Evolutionary conservation across 1,139 yeast genomes (phyloP).

Genomic region (Diutina pseudorugosa): DNA sequence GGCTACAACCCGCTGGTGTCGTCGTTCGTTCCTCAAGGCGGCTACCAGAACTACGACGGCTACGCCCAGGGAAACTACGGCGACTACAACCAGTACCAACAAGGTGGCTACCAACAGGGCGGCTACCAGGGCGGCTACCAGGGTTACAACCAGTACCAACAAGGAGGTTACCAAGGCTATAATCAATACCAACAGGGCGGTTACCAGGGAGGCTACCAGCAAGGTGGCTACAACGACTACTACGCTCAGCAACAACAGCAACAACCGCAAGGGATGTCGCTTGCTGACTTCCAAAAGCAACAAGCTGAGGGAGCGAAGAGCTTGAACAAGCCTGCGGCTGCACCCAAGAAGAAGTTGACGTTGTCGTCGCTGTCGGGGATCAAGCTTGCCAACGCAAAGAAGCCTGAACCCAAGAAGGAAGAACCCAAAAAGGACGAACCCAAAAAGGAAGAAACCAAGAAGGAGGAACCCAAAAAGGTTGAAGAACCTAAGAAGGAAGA

Average conservation of each 20-base stretch:
- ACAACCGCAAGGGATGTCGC: conserved; percentile 58
- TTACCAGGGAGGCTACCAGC: conserved; percentile 14
- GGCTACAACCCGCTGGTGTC: conserved; percentile 28
- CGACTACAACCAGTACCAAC: conserved; percentile 16
- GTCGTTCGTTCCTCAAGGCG: conserved; percentile 29
- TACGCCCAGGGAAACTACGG: conserved; percentile 8
- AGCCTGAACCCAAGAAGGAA: conserved; percentile 14
- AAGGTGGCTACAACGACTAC: conserved; percentile 14
- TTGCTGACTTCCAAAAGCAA: conserved; percentile 79
- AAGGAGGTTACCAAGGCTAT: conserved; percentile 11
- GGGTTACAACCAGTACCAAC: conserved; percentile 11
- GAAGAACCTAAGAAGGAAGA: not conserved
- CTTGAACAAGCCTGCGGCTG: conserved; percentile 23
- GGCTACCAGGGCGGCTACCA: conserved; percentile 13
- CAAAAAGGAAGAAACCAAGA: conserved; percentile 14
- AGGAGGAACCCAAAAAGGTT: conserved; percentile 5
- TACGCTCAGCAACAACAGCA: conserved; percentile 9
- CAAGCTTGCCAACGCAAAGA: conserved; percentile 45
- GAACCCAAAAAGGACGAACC: conserved; percentile 6
- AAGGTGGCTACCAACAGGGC: conserved; percentile 6
- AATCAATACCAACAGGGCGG: conserved; percentile 16
- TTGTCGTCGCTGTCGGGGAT: conserved; percentile 55
- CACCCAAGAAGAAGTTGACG: conserved; percentile 49
- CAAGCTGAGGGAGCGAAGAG: conserved; percentile 31
- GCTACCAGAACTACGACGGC: conserved; percentile 11